These are phyloP conservation scores for Macrophomina pseudophaseolina DNA, from an alignment of 2,329 filamentous ascomycete genomes.

Conservation along the genomic window DNA sequence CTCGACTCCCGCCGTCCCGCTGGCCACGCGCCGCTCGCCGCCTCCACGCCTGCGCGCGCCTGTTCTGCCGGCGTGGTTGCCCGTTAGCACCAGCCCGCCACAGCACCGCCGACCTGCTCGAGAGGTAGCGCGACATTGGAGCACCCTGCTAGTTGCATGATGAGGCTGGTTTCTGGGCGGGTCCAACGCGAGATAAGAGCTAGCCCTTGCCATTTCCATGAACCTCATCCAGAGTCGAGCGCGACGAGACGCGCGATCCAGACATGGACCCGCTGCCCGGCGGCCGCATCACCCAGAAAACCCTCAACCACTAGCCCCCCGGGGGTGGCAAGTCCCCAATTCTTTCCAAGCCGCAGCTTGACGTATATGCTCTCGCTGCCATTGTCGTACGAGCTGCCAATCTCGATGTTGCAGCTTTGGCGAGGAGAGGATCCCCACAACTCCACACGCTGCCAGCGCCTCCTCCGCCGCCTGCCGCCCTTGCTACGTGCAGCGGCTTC, in stretches of 20 bases:
- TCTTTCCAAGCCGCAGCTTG: conserved; percentile 7
- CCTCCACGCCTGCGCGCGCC: background rate
- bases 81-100: background rate
- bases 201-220: background rate
- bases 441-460: conserved; percentile 1
- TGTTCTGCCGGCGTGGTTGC: background rate
- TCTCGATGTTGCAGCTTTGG: background rate
- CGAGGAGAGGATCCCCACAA: conserved; percentile 10
- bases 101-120: background rate
- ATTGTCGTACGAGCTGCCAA: conserved; percentile 6
- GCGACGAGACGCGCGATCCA: background rate
- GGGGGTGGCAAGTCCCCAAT: conserved; percentile 4
- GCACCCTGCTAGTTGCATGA: conserved; percentile 11
- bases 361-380: conserved; percentile 6
- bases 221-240: background rate
- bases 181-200: conserved; percentile 18
- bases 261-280: background rate
- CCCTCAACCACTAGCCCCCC: background rate
- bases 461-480: background rate
- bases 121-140: conserved; percentile 4
- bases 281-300: conserved; percentile 5
- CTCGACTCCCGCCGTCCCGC: background rate
- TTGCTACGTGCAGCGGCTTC: background rate
- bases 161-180: conserved; percentile 21
- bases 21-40: background rate